A percentile compares a stretch with the other conserved stretches of the same genome.
Evolutionary conservation across 306 rosid species (phyloP).

Genomic region (Arachis hypogaea): DNA sequence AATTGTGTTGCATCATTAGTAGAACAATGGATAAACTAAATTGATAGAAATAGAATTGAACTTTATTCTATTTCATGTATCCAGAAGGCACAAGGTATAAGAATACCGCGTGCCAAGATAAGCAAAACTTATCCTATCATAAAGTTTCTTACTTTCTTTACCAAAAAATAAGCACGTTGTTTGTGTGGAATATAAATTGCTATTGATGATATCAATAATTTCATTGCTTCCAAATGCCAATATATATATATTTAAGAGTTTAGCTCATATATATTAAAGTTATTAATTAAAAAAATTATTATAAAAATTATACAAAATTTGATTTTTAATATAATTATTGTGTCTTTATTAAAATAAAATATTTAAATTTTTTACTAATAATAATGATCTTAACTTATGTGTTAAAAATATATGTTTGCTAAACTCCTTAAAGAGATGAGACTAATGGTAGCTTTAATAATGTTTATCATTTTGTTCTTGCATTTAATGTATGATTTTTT

Average conservation of each 20-base stretch:
- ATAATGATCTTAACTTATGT: not conserved
- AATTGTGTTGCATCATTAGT: not conserved
- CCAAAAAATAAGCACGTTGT: not conserved
- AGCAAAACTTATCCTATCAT: not conserved
- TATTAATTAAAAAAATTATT: too few relatives aligned
- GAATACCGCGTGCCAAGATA: not conserved
- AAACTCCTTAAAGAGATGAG: too few relatives aligned
- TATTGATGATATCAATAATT: slow-evolving; percentile 2
- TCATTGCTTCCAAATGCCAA: not conserved
- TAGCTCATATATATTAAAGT: too few relatives aligned
- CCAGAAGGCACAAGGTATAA: not conserved
- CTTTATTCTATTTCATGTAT: not conserved
- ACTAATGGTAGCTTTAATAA: too few relatives aligned
- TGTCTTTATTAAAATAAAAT: too few relatives aligned
- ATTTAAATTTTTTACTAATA: not conserved
- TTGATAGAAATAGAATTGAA: not conserved
- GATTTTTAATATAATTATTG: too few relatives aligned
- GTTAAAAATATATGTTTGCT: too few relatives aligned
- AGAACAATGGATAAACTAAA: too few relatives aligned
- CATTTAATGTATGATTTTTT: too few relatives aligned
- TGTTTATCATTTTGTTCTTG: too few relatives aligned
- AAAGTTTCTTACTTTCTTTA: not conserved
- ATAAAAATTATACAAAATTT: too few relatives aligned
- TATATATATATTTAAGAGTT: too few relatives aligned
- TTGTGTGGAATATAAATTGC: not conserved